Base-by-base conservation (phyloP, 257 asterid species). In the Thymus mandschuricus region DNA sequence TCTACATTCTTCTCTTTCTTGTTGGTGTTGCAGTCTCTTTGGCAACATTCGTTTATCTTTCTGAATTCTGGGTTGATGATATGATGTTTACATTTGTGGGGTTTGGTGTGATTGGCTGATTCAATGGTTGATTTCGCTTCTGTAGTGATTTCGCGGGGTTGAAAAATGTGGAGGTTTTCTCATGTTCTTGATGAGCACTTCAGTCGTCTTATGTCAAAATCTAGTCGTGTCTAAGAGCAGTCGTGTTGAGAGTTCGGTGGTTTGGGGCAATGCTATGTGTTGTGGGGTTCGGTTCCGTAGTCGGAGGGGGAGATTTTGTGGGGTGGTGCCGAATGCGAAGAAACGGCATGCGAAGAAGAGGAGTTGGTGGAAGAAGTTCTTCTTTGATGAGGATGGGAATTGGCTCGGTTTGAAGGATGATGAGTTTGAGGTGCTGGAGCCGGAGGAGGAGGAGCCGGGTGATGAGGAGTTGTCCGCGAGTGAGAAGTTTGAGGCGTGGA, bases 401-500 rank as follows among this genome's bases (percentile, higher is more conserved):
- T 95, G 99, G 99, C 71, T 92, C 59, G 98, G 98, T 75, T 72
- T 94, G 78, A 92, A 82, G 78, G 99, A 94, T 70, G 96, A 91
- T 2, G 87, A 81, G 61, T 69, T 89, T 33, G 92, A 91, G 12
- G 85, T 66, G 60, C 75, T 88, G 72, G 97, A 88, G 44, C 40
- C 88, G 4, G 91, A 81, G 66, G 90, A 81, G 67, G 90, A 81
- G 76, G 82, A 68, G 11, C 64, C 80, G 21, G 75, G 80, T 40
- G 86, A 78, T 50, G 82, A 76, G 54, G 90, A 86, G 6, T 73
- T 91, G 6, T 84, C 99, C 1, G 97, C 88, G 76, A 70, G 84
- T 43, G 97, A 95, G 64, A 95, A 92, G 83, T 92, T 95, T 76
- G 99, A 95, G 85, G 97, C 92, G 3, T 95, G 99, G 99, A 91